Conservation (phyloP, 345 rosid genomes). For the Melaleuca quinquenervia region DNA sequence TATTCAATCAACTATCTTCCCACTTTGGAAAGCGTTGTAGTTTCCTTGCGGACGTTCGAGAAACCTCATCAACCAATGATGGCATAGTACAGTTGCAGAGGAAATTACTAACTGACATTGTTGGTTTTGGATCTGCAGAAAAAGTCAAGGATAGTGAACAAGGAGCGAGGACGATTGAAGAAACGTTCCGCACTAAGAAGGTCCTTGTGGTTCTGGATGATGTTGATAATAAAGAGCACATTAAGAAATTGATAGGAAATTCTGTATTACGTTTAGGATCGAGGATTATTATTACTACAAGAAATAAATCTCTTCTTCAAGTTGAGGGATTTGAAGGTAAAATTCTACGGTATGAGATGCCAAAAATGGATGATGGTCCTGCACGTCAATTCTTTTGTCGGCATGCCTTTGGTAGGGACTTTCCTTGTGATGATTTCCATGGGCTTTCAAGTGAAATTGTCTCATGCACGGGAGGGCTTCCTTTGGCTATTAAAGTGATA, state of each 20-base stretch:
- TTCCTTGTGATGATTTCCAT: neutral
- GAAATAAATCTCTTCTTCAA: neutral
- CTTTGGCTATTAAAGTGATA: neutral
- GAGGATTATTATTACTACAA: neutral
- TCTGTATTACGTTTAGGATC: neutral
- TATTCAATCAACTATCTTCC: neutral
- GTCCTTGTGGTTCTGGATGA: neutral
- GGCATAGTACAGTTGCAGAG: neutral
- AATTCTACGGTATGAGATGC: neutral
- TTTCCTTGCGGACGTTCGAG: neutral
- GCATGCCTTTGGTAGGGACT: neutral
- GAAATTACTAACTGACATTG: neutral
- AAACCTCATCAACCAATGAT: neutral
- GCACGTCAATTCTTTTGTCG: neutral
- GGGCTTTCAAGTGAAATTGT: neutral
- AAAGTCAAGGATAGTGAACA: neutral
- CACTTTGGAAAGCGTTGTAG: neutral
- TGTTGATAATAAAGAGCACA: neutral
- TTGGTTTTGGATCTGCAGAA: neutral
- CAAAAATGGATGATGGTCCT: neutral
- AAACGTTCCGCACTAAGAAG: neutral
- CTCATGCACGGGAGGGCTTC: neutral
- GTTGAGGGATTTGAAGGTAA: neutral
- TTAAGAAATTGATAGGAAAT: neutral
- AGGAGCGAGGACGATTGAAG: neutral